phyloP scores from a whole-genome alignment of 2,329 filamentous ascomycete species.

The Ophiostoma quercus region DNA sequence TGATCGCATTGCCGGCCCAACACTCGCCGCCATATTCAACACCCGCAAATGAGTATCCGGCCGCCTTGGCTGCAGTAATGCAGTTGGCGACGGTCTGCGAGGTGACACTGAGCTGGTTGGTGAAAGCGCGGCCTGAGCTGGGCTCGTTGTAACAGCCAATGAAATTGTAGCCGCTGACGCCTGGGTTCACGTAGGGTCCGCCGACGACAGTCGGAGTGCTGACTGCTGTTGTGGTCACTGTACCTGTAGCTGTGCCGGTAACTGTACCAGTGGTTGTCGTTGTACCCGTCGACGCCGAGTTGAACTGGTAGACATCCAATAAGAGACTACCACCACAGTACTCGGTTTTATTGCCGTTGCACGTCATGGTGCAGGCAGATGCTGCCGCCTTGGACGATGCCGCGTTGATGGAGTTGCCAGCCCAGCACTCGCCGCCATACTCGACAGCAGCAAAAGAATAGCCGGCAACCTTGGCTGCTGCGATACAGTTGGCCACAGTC shows the following conservation, averaged over 20 bases:
- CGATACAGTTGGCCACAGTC: conserved; percentile 27
- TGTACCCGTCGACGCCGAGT: conserved; percentile 17
- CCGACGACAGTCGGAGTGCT: background rate
- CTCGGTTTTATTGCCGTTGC: conserved; percentile 29
- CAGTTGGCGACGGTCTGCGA: conserved; percentile 28
- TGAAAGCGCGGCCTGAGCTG: conserved; percentile 26
- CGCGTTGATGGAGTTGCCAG: conserved; percentile 27
- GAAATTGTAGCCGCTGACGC: conserved; percentile 31
- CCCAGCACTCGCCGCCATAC: conserved; percentile 42
- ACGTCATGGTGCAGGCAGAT: conserved; percentile 32
- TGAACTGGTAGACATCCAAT: conserved; percentile 26
- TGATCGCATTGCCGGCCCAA: conserved; percentile 28
- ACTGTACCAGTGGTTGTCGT: no score
- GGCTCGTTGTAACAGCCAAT: conserved; percentile 36
- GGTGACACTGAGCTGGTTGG: conserved; percentile 19
- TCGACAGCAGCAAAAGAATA: conserved; percentile 46
- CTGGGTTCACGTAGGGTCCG: conserved; percentile 35
- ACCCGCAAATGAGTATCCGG: conserved; percentile 40
- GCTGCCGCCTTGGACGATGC: conserved; percentile 26
- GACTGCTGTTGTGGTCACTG: background rate
- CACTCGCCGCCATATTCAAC: conserved; percentile 48
- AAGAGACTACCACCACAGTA: conserved; percentile 26
- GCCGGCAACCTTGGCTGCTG: background rate
- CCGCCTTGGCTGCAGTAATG: background rate
- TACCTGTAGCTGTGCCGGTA: no score